A percentile compares a stretch with the other conserved stretches of the same genome.
phyloP scores from a whole-genome alignment of 2,329 filamentous ascomycete species.

The Cryphonectria nitschkei region DNA sequence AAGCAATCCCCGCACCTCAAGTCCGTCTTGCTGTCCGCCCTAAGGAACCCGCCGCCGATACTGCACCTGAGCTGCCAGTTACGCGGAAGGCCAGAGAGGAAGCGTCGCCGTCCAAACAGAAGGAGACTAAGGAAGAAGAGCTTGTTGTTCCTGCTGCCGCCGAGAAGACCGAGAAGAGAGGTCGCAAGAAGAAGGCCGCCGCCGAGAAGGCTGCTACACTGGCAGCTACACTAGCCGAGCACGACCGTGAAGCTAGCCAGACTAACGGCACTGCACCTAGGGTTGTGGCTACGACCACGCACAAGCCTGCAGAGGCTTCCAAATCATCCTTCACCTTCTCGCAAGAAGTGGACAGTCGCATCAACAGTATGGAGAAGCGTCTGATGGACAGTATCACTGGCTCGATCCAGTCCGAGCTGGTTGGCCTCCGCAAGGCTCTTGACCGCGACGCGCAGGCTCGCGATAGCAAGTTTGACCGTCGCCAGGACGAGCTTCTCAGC shows the following conservation, averaged over 20 bases:
- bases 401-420: constrained; percentile 21
- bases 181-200: constrained; percentile 70
- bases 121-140: constrained; percentile 55
- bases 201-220: constrained; percentile 42
- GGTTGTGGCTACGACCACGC: constrained; percentile 34
- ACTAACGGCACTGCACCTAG: constrained; percentile 43
- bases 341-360: constrained; percentile 58
- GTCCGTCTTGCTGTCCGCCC: constrained; percentile 41
- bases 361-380: constrained; percentile 56
- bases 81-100: constrained; percentile 38
- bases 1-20: constrained; percentile 32
- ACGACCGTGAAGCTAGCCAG: constrained; percentile 46
- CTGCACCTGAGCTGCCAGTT: constrained; percentile 31
- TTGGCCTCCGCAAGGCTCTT: constrained; percentile 38
- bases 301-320: constrained; percentile 39
- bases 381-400: constrained; percentile 37
- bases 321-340: constrained; percentile 38
- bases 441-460: constrained; percentile 65
- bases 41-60: constrained; percentile 34
- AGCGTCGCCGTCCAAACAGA: constrained; percentile 43
- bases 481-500: constrained; percentile 58
- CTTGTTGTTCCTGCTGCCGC: constrained; percentile 40
- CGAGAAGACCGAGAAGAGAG: constrained; percentile 66
- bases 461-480: constrained; percentile 55
- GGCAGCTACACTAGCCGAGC: constrained; percentile 49